A percentile compares a stretch with the other conserved stretches of the same genome.
Conservation (phyloP, 192 early-diverging fungal genomes). For the Mortierella claussenii region DNA sequence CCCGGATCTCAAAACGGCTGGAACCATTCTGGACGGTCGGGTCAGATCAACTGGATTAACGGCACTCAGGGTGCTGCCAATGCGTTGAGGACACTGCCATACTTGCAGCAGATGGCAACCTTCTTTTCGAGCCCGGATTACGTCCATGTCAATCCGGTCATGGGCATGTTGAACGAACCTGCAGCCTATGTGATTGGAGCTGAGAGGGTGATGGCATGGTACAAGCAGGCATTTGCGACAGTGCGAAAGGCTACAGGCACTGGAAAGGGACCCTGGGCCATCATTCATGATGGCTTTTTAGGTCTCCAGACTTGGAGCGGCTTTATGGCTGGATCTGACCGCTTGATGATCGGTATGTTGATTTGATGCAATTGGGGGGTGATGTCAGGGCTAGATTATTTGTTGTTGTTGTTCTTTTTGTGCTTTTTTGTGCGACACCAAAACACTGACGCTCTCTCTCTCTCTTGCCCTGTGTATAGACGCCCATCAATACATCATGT, state of each 20-base stretch:
- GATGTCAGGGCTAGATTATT: too few species aligned
- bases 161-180: constrained; percentile 67
- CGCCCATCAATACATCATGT: constrained; percentile 60
- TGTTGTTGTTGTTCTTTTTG: too few species aligned
- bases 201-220: constrained; percentile 53
- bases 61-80: constrained; percentile 56
- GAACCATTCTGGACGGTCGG: constrained; percentile 61
- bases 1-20: constrained; percentile 83
- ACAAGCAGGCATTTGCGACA: constrained; percentile 46
- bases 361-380: constrained; percentile 33
- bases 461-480: constrained; percentile 23
- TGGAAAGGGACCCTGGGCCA: constrained; percentile 44
- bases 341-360: constrained; percentile 59
- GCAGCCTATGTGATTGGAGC: constrained; percentile 16
- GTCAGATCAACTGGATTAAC: constrained; percentile 54
- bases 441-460: not conserved
- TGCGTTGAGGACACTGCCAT: constrained; percentile 61
- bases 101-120: constrained; percentile 61
- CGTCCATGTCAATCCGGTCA: constrained; percentile 55
- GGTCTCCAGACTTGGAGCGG: constrained; percentile 46
- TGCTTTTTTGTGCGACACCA: too few species aligned
- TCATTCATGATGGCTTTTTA: constrained; percentile 61
- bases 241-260: constrained; percentile 46
- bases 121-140: constrained; percentile 62
- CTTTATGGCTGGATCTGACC: constrained; percentile 50